These are phyloP conservation scores for Hemisphaericaspora subhashii DNA, from an alignment of 1,139 yeast species.

Conservation along the genomic window DNA sequence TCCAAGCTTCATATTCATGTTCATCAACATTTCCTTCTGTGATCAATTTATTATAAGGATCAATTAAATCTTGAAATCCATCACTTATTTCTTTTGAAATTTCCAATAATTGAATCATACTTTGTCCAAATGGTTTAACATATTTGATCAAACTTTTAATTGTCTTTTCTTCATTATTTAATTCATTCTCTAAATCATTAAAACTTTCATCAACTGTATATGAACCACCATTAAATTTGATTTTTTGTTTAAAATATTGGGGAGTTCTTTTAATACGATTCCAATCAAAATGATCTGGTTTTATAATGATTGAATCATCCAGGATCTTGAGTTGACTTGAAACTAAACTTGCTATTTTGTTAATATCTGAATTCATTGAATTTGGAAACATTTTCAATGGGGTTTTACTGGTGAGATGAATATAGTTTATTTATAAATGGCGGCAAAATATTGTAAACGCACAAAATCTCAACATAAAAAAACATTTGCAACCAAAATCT, in stretches of 20 bases:
- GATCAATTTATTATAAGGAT: conserved; percentile 25
- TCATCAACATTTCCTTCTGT: conserved; percentile 8
- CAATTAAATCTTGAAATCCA: conserved; percentile 23
- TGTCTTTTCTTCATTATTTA: conserved; percentile 10
- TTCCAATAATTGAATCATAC: conserved; percentile 15
- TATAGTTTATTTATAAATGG: background rate
- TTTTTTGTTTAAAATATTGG: conserved; percentile 31
- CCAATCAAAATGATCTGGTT: conserved; percentile 26
- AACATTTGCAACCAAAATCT: conserved; percentile 2
- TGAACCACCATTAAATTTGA: conserved; percentile 25
- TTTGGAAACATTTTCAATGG: no score
- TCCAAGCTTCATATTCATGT: conserved; percentile 13
- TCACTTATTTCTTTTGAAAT: conserved; percentile 20
- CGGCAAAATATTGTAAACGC: background rate
- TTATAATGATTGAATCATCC: conserved; percentile 16
- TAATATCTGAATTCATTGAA: conserved; percentile 11
- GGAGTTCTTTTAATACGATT: conserved; percentile 28
- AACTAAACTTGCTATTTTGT: conserved; percentile 14
- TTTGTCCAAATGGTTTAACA: conserved; percentile 13
- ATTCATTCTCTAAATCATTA: conserved; percentile 23
- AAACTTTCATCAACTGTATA: conserved; percentile 41
- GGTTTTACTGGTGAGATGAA: background rate
- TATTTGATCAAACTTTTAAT: conserved; percentile 23
- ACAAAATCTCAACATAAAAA: background rate
- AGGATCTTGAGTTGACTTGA: conserved; percentile 19